These are phyloP conservation scores for Schizosaccharomyces japonicus DNA, from an alignment of 805 yeast genomes.

Conservation along the genomic window DNA sequence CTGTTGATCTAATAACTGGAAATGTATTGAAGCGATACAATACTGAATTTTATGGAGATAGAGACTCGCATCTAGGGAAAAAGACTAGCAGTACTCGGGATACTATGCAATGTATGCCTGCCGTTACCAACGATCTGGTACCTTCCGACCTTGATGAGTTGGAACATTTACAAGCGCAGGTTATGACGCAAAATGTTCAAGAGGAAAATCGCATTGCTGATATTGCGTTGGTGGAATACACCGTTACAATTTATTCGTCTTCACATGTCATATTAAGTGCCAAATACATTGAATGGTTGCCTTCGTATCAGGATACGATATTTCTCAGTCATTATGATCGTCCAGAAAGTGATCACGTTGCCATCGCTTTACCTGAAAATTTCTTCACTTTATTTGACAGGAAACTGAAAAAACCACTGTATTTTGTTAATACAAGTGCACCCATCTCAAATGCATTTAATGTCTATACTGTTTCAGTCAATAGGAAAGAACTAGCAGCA, in stretches of 20 bases:
- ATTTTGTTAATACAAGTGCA: not conserved
- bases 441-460: not conserved
- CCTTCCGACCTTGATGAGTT: slow-evolving; percentile 2
- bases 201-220: not conserved
- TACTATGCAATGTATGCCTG: not conserved
- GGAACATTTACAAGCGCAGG: slow-evolving; percentile 8
- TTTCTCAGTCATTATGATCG: slow-evolving; percentile 18
- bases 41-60: not conserved
- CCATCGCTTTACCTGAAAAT: not conserved
- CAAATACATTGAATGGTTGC: slow-evolving; percentile 74
- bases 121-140: not conserved
- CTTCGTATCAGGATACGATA: slow-evolving; percentile 55
- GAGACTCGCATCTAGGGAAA: not conserved
- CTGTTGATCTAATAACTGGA: slow-evolving; percentile 54
- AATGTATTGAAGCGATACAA: slow-evolving; percentile 25
- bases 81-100: not conserved
- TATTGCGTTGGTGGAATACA: slow-evolving; percentile 16
- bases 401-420: not conserved
- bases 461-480: not conserved
- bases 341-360: not conserved
- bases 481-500: not conserved
- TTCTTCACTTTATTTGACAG: not conserved
- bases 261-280: slow-evolving; percentile 60
- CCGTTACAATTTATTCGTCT: slow-evolving; percentile 40
- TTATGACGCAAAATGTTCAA: not conserved